Evolutionary conservation across 2,329 filamentous ascomycete genomes (phyloP).

Genomic region (Trichoderma sp.): DNA sequence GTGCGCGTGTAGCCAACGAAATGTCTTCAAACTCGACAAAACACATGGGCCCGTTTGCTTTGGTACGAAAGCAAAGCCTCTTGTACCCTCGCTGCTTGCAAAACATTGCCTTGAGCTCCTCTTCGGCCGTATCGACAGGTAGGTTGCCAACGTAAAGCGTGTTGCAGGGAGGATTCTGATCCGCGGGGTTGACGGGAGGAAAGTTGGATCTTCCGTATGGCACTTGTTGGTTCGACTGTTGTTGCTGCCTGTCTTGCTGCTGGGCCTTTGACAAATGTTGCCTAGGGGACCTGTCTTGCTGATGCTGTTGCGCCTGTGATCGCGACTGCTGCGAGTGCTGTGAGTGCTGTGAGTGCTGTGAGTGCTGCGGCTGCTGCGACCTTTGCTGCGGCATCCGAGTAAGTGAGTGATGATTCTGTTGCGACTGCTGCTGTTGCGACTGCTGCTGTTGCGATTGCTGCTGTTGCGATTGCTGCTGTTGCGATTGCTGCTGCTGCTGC

Average conservation of each 20-base stretch:
- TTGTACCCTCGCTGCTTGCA: conserved; percentile 94
- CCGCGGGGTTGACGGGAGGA: conserved; percentile 87
- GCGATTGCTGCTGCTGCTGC: conserved; percentile 5
- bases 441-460: neutral
- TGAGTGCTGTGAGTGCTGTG: no score
- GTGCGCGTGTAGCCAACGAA: conserved; percentile 84
- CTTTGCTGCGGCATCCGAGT: neutral
- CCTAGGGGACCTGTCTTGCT: conserved; percentile 24
- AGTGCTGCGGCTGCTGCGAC: no score
- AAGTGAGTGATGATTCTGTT: neutral
- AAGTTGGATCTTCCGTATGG: conserved; percentile 64
- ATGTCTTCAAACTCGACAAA: conserved; percentile 98
- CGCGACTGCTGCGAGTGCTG: neutral
- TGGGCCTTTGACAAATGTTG: conserved; percentile 31
- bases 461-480: conserved; percentile 14
- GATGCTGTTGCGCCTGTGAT: neutral
- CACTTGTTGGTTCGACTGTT: conserved; percentile 34
- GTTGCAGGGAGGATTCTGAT: conserved; percentile 97
- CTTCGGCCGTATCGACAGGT: conserved; percentile 87
- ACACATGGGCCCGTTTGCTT: conserved; percentile 96
- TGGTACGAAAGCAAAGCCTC: conserved; percentile 89
- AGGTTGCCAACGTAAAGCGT: conserved; percentile 98
- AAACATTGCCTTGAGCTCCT: conserved; percentile 92
- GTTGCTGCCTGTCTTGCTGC: conserved; percentile 35
- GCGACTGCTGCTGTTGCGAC: conserved; percentile 25